phyloP scores from a whole-genome alignment of 2,329 filamentous ascomycete genomes.

The Claviceps spartinae region DNA sequence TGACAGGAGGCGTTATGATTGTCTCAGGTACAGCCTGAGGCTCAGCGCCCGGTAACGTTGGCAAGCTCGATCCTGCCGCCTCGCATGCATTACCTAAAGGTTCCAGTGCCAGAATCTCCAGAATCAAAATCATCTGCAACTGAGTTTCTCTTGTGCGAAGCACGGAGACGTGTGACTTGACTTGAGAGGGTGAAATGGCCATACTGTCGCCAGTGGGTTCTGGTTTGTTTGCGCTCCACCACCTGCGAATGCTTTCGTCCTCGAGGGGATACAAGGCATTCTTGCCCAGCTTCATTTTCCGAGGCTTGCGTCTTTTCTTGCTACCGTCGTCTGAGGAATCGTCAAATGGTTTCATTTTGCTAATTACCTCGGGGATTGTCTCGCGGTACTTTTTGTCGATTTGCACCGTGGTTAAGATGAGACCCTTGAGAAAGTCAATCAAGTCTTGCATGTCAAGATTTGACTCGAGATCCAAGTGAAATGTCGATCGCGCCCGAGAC shows the following conservation, averaged over 20 bases:
- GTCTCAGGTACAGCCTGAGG: constrained; percentile 12
- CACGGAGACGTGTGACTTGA: constrained; percentile 49
- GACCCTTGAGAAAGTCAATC: constrained; percentile 52
- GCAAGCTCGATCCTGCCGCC: constrained; percentile 31
- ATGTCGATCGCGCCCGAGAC: constrained; percentile 58
- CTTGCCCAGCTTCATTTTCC: constrained; percentile 53
- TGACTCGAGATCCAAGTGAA: constrained; percentile 48
- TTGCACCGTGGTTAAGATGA: constrained; percentile 51
- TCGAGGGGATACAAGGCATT: constrained; percentile 57
- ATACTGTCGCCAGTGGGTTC: constrained; percentile 35
- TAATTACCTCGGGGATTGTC: constrained; percentile 48
- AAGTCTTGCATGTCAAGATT: constrained; percentile 49
- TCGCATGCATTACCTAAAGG: constrained; percentile 30
- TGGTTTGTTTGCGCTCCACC: constrained; percentile 53
- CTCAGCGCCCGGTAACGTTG: constrained; percentile 26
- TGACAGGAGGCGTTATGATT: constrained; percentile 21
- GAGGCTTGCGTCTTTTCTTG: constrained; percentile 39
- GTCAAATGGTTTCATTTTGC: constrained; percentile 39
- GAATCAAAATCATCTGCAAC: constrained; percentile 64
- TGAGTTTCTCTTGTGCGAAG: constrained; percentile 66
- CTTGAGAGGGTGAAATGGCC: constrained; percentile 33
- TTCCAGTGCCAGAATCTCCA: constrained; percentile 64
- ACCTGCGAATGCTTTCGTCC: constrained; percentile 48
- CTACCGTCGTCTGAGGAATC: constrained; percentile 39
- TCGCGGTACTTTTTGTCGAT: constrained; percentile 74